Evolutionary conservation across 805 yeast genomes (phyloP).

Genomic region (Scheffersomyces spartinae): DNA sequence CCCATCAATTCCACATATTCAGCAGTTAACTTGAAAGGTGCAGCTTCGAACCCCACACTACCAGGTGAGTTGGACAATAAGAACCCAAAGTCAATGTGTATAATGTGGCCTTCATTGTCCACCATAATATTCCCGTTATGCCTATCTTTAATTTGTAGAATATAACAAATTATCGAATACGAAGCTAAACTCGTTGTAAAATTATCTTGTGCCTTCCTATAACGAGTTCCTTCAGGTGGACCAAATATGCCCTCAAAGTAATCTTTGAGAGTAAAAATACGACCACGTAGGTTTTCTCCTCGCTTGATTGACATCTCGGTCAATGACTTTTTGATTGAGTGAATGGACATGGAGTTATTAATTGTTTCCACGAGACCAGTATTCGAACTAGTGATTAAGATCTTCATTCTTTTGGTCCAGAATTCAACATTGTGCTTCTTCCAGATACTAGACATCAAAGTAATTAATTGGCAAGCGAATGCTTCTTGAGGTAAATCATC

Average conservation of each 20-base stretch:
- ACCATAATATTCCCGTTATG: conserved; percentile 97
- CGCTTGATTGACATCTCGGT: conserved; percentile 60
- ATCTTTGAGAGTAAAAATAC: conserved; percentile 62
- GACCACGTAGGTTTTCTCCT: conserved; percentile 61
- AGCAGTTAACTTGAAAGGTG: conserved; percentile 85
- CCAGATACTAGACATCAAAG: conserved; percentile 83
- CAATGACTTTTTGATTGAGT: conserved; percentile 85
- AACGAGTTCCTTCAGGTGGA: conserved; percentile 37
- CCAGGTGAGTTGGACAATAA: conserved; percentile 92
- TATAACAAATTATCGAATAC: conserved; percentile 81
- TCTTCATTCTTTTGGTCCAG: conserved; percentile 93
- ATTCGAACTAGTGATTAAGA: conserved; percentile 78
- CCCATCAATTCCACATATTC: conserved; percentile 88
- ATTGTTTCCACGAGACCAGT: conserved; percentile 94
- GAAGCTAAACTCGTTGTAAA: conserved; percentile 85
- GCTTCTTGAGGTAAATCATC: conserved; percentile 95
- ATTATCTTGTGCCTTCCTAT: conserved; percentile 68
- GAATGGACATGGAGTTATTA: conserved; percentile 87
- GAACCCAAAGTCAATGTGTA: conserved; percentile 94
- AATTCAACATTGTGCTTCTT: conserved; percentile 51
- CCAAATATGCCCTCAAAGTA: conserved; percentile 77
- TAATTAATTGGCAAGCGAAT: conserved; percentile 89
- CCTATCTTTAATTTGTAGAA: conserved; percentile 88
- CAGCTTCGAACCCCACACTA: conserved; percentile 93
- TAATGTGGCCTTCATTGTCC: conserved; percentile 89